Percentiles rank a stretch among this genome's conserved stretches.
phyloP scores from a whole-genome alignment of 2,329 filamentous ascomycete species.

The Cordyceps militaris region DNA sequence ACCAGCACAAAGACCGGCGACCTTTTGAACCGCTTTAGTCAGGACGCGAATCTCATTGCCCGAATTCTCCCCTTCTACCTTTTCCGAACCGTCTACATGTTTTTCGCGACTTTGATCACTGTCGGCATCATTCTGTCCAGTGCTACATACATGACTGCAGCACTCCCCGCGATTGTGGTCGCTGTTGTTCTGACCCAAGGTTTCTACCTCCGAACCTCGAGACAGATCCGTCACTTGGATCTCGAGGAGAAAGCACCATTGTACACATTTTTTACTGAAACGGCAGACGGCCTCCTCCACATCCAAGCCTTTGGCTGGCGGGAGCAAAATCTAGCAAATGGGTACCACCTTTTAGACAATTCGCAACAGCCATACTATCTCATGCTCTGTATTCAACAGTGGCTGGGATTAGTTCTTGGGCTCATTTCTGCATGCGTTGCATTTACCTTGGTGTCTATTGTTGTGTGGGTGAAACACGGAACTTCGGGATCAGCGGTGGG shows the following conservation, averaged over 20 bases:
- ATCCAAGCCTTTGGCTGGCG: conserved; percentile 49
- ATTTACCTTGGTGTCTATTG: conserved; percentile 27
- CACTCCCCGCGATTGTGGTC: conserved; percentile 20
- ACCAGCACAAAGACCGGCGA: background rate
- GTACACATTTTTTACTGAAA: conserved; percentile 34
- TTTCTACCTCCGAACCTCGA: conserved; percentile 29
- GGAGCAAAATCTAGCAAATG: conserved; percentile 31
- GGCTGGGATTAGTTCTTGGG: conserved; percentile 43
- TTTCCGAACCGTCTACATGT: conserved; percentile 9
- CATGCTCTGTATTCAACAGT: conserved; percentile 41
- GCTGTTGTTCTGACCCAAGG: conserved; percentile 23
- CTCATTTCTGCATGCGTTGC: conserved; percentile 36
- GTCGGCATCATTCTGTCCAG: conserved; percentile 18
- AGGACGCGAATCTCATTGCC: conserved; percentile 22
- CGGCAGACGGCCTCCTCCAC: conserved; percentile 36
- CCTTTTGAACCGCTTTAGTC: conserved; percentile 18
- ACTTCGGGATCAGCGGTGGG: conserved; percentile 3
- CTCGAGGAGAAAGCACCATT: conserved; percentile 29
- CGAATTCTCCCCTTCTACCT: conserved; percentile 17
- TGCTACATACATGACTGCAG: conserved; percentile 10
- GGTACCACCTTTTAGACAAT: conserved; percentile 37
- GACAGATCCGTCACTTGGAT: conserved; percentile 29
- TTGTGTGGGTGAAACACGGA: background rate
- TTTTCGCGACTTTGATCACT: conserved; percentile 13
- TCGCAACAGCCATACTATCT: conserved; percentile 50